Percentiles rank a stretch among this genome's conserved stretches.
These are phyloP conservation scores for Trichoderma koningiopsis DNA, from an alignment of 2,329 filamentous ascomycete species.

Conservation along the genomic window DNA sequence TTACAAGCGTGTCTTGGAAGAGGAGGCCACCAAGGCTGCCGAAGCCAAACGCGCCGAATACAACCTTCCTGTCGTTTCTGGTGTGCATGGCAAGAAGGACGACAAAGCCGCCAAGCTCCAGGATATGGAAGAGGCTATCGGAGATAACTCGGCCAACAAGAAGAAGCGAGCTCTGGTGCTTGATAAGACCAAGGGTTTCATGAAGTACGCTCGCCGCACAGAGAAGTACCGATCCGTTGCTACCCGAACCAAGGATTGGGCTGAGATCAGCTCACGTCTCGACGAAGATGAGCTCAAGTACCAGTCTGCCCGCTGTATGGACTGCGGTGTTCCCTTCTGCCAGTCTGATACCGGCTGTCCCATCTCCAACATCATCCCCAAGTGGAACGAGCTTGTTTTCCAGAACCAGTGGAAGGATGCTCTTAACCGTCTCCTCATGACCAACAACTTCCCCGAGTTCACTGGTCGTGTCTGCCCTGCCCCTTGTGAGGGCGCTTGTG, in stretches of 20 bases:
- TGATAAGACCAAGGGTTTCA: constrained; percentile 97
- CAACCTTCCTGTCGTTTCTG: constrained; percentile 74
- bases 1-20: constrained; percentile 89
- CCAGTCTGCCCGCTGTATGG: constrained; percentile 96
- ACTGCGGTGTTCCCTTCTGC: constrained; percentile 97
- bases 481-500: constrained; percentile 94
- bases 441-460: constrained; percentile 98
- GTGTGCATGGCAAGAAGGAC: constrained; percentile 63
- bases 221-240: constrained; percentile 90
- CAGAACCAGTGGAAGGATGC: constrained; percentile 85
- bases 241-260: constrained; percentile 89
- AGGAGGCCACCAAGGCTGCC: constrained; percentile 82
- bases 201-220: constrained; percentile 90
- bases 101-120: constrained; percentile 70
- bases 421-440: constrained; percentile 88
- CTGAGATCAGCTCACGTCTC: constrained; percentile 82
- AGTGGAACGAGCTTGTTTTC: constrained; percentile 86
- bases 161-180: constrained; percentile 89
- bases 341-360: constrained; percentile 95
- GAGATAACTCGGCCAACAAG: constrained; percentile 83
- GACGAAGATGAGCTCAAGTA: constrained; percentile 96
- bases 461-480: constrained; percentile 96
- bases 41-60: constrained; percentile 84
- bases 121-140: constrained; percentile 91
- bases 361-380: constrained; percentile 96